These are phyloP conservation scores for Entomortierella beljakovae DNA, from an alignment of 192 early-diverging fungal genomes.

Conservation along the genomic window DNA sequence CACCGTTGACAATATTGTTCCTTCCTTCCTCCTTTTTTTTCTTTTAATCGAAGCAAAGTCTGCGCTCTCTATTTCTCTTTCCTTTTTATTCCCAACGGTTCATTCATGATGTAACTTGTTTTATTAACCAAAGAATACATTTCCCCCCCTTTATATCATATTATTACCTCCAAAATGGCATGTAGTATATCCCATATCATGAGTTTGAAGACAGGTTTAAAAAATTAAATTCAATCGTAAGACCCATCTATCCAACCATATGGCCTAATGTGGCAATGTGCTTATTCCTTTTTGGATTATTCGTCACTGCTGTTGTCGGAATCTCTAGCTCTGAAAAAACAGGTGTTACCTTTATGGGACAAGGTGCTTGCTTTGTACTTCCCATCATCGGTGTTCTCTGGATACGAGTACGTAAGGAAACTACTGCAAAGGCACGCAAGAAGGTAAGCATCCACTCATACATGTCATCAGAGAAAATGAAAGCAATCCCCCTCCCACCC, in stretches of 20 bases:
- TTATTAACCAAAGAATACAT: no score
- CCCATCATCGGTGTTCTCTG: conserved; percentile 41
- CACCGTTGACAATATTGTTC: no score
- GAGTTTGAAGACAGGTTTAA: conserved; percentile 37
- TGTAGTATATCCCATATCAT: conserved; percentile 47
- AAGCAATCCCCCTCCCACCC: not conserved
- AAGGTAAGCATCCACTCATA: no score
- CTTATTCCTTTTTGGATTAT: conserved; percentile 15
- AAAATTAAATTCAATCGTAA: conserved; percentile 32
- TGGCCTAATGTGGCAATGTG: conserved; percentile 27
- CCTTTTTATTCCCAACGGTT: no score
- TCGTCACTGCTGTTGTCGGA: conserved; percentile 17
- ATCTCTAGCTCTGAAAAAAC: no score
- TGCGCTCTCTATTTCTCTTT: no score
- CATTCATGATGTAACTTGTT: no score
- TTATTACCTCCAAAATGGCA: not conserved
- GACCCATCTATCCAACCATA: conserved; percentile 24
- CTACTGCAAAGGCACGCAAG: conserved; percentile 23
- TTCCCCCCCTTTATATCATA: not conserved
- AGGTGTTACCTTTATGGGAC: conserved; percentile 35
- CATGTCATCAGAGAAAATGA: no score
- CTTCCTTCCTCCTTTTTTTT: no score
- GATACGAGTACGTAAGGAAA: conserved; percentile 43
- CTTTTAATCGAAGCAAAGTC: no score
- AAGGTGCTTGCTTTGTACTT: conserved; percentile 38